Evolutionary conservation across 2,329 filamentous ascomycete genomes (phyloP).

Genomic region (Plenodomus biglobosus): DNA sequence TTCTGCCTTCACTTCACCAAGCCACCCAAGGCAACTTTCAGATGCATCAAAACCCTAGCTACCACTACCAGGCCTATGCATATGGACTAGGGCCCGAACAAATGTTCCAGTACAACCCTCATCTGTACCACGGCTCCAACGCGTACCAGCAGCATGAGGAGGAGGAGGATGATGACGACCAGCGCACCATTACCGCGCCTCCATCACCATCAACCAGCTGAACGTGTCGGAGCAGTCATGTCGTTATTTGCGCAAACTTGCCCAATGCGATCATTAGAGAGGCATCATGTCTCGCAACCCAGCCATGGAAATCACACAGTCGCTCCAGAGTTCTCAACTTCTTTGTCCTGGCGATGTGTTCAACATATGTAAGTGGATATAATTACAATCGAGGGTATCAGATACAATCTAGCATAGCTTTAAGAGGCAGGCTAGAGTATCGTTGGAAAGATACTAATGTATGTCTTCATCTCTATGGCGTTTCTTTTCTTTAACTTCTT

Average conservation of each 20-base stretch:
- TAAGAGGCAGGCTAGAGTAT: constrained; percentile 10
- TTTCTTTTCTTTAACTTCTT: constrained; percentile 15
- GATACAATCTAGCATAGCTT: constrained; percentile 17
- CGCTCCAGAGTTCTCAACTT: not conserved
- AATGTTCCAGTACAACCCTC: constrained; percentile 27
- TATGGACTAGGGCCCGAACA: constrained; percentile 35
- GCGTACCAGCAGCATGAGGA: constrained; percentile 28
- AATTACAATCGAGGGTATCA: constrained; percentile 19
- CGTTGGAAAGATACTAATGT: constrained; percentile 13
- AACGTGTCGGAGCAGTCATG: not conserved
- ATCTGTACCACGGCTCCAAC: constrained; percentile 24
- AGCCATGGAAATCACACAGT: too few species aligned
- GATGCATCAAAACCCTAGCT: constrained; percentile 23
- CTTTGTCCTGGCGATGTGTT: not conserved
- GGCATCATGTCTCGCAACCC: too few species aligned
- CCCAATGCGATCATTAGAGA: not conserved
- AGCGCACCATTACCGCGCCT: constrained; percentile 41
- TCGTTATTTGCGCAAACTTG: not conserved
- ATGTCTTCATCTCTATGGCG: constrained; percentile 15
- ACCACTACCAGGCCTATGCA: constrained; percentile 32
- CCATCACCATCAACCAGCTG: constrained; percentile 39
- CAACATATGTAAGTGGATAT: not conserved
- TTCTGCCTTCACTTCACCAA: constrained; percentile 26
- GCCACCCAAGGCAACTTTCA: constrained; percentile 29
- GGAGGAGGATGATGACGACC: constrained; percentile 35